Evolutionary conservation across 495 filamentous ascomycete species (phyloP).

Genomic region (Aspergillus homomorphus): DNA sequence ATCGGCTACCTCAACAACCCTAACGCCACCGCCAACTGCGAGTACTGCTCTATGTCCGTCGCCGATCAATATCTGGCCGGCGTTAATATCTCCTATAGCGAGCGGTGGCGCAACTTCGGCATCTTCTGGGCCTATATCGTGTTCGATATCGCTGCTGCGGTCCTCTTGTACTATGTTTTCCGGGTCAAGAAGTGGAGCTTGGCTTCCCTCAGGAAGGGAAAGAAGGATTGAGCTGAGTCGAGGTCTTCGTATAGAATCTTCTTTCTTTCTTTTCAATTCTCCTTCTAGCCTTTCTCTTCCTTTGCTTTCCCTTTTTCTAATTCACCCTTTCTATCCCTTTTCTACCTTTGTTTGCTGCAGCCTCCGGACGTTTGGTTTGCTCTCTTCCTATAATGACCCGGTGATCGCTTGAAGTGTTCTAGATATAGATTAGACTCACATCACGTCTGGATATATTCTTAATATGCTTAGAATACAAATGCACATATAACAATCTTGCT

Average conservation of each 20-base stretch:
- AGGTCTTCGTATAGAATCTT: too few relatives aligned
- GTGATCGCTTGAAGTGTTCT: neutral
- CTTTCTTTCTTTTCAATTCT: neutral
- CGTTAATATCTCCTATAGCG: slow-evolving; percentile 35
- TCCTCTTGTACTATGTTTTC: slow-evolving; percentile 48
- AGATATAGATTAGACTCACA: neutral
- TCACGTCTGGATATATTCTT: neutral
- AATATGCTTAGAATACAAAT: too few relatives aligned
- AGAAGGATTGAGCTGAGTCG: slow-evolving; percentile 12
- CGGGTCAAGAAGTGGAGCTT: slow-evolving; percentile 37
- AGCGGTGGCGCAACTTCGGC: slow-evolving; percentile 33
- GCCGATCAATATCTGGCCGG: slow-evolving; percentile 40
- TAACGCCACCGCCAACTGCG: slow-evolving; percentile 32
- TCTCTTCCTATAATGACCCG: too few relatives aligned
- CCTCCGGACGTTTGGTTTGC: too few relatives aligned
- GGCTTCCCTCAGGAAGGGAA: slow-evolving; percentile 23
- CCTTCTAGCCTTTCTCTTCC: neutral
- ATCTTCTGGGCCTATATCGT: slow-evolving; percentile 50
- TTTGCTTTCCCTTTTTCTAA: neutral
- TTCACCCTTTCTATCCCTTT: too few relatives aligned
- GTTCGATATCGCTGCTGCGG: slow-evolving; percentile 46
- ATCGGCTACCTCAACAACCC: slow-evolving; percentile 39
- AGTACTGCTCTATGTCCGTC: slow-evolving; percentile 38
- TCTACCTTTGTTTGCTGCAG: too few relatives aligned
- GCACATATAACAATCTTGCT: too few relatives aligned